Conservation (phyloP, 1,139 yeast species). For the Candida dubliniensis region DNA sequence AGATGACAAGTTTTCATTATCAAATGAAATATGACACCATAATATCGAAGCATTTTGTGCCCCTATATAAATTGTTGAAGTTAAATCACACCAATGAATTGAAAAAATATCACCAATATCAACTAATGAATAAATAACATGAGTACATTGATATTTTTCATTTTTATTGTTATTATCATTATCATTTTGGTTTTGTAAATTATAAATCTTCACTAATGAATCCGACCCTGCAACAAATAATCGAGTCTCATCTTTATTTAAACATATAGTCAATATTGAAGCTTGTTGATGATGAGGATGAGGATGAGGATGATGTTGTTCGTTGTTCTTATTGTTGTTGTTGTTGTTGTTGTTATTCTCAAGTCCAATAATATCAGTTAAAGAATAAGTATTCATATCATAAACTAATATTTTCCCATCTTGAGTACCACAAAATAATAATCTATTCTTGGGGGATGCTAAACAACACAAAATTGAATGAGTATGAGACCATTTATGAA, state of each 20-base stretch:
- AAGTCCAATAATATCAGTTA: slow-evolving; percentile 36
- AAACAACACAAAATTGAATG: slow-evolving; percentile 79
- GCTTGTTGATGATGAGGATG: slow-evolving; percentile 55
- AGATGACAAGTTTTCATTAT: slow-evolving; percentile 1
- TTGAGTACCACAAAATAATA: slow-evolving; percentile 90
- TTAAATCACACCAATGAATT: slow-evolving; percentile 62
- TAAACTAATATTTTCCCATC: slow-evolving; percentile 77
- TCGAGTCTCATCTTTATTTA: slow-evolving; percentile 56
- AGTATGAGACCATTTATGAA: slow-evolving; percentile 77
- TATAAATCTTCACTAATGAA: slow-evolving; percentile 85
- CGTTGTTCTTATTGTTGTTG: no score
- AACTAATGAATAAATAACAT: slow-evolving; percentile 75
- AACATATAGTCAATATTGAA: slow-evolving; percentile 68
- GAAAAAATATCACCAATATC: slow-evolving; percentile 96
- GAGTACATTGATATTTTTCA: slow-evolving; percentile 35
- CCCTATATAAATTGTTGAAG: slow-evolving; percentile 74
- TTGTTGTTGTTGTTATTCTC: slow-evolving; percentile 17
- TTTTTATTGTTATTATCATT: not conserved
- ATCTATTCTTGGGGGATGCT: slow-evolving; percentile 56
- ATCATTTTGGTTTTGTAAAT: slow-evolving; percentile 30
- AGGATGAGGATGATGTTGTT: no score
- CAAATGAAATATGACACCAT: slow-evolving; percentile 52
- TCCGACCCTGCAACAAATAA: slow-evolving; percentile 90
- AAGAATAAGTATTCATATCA: slow-evolving; percentile 64
- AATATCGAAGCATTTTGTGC: slow-evolving; percentile 89